Evolutionary conservation across 805 yeast genomes (phyloP).

Genomic region (Suhomyces emberorum): DNA sequence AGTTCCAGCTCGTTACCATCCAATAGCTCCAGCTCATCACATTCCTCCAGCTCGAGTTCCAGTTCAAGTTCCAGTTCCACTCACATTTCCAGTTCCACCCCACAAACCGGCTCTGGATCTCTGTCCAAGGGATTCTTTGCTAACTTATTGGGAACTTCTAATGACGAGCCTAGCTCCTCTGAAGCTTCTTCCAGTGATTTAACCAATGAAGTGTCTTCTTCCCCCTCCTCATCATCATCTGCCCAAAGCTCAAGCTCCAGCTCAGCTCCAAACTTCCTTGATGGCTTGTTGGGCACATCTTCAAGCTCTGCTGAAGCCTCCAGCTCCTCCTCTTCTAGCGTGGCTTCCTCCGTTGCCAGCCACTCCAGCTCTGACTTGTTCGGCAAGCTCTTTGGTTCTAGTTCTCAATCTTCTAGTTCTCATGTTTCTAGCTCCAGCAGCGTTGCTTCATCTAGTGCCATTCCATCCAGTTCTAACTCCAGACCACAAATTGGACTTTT

Average conservation of each 20-base stretch:
- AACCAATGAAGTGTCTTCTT: too few species aligned
- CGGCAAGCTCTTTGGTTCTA: conserved; percentile 1
- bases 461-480: conserved; percentile 6
- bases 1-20: conserved; percentile 2
- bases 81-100: conserved; percentile 6
- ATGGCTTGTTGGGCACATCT: conserved; percentile 4
- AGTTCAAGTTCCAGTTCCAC: conserved; percentile 4
- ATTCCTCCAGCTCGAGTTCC: neutral
- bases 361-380: neutral
- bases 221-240: too few species aligned
- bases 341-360: neutral
- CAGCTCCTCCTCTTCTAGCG: conserved; percentile 1
- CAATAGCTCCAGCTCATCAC: conserved; percentile 1
- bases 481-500: too few species aligned
- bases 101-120: neutral
- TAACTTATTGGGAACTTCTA: too few species aligned
- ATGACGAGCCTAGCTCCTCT: too few species aligned
- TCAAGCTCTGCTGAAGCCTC: conserved; percentile 1
- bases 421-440: conserved; percentile 1
- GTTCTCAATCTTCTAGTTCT: neutral
- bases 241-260: conserved; percentile 1
- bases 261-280: conserved; percentile 1
- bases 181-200: too few species aligned
- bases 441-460: conserved; percentile 1
- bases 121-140: too few species aligned